Evolutionary conservation across 2,329 filamentous ascomycete genomes (phyloP).

Genomic region (Parafenestella ontariensis): DNA sequence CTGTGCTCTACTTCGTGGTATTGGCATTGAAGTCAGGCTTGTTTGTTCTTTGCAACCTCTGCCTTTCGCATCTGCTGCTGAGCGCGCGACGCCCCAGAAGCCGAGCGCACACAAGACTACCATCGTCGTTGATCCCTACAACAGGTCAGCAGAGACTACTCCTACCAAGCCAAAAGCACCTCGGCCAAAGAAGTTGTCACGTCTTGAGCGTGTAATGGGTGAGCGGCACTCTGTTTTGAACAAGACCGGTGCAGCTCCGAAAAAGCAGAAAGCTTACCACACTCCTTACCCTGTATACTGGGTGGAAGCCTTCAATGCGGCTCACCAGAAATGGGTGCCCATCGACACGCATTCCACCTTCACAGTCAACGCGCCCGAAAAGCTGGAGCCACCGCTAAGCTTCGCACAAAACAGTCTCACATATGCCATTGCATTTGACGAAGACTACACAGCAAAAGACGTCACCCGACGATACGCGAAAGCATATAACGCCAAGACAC

Average conservation of each 20-base stretch:
- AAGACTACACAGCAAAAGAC: constrained; percentile 78
- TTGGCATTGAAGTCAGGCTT: constrained; percentile 80
- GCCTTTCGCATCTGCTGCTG: constrained; percentile 63
- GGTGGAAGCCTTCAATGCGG: constrained; percentile 88
- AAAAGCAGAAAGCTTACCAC: constrained; percentile 63
- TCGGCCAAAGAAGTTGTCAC: constrained; percentile 42
- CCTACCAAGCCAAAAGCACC: constrained; percentile 28
- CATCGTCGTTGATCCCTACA: constrained; percentile 43
- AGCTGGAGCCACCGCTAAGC: constrained; percentile 81
- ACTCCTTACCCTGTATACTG: constrained; percentile 87
- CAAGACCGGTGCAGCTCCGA: constrained; percentile 39
- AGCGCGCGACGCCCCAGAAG: constrained; percentile 39
- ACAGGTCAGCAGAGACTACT: constrained; percentile 21
- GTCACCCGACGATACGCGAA: constrained; percentile 89
- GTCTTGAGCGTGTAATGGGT: constrained; percentile 41
- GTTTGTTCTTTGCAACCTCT: constrained; percentile 91
- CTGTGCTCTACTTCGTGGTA: constrained; percentile 82
- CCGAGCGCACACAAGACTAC: constrained; percentile 25
- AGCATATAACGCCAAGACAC: constrained; percentile 88
- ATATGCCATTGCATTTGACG: constrained; percentile 87
- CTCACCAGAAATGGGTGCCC: constrained; percentile 89
- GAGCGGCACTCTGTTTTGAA: constrained; percentile 35
- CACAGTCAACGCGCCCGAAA: constrained; percentile 76
- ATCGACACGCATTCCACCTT: constrained; percentile 85
- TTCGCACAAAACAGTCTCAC: constrained; percentile 78